Evolutionary conservation across 140 eudicot genomes (phyloP), one percentile per base, ranked within the genome.

Genomic region (Flaveria floridana): DNA sequence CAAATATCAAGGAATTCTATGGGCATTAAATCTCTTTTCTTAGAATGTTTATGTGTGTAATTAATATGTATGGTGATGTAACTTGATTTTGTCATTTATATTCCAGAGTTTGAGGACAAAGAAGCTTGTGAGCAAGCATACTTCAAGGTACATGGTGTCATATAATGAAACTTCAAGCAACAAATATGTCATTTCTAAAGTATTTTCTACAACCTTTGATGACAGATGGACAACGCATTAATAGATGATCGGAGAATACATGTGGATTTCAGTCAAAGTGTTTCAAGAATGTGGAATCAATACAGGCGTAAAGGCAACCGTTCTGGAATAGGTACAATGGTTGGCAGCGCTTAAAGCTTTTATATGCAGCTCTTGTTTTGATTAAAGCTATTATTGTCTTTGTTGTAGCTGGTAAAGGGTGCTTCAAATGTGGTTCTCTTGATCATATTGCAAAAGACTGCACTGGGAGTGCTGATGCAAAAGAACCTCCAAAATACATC

Each of bases 251-350:
- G 97, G 52, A 84, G 97, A 80, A 95, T 95, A 78, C 90, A 95
- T 68, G 99, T 95, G 55, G 99, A 95, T 79, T 95, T 95, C 76
- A 91, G 99, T 84, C 99, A 95, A 59, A 95, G 97, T 82, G 99
- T 95, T 79, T 84, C 99, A 59, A 95, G 85, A 73, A 26, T 95
- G 63, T 95, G 99, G 99, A 85, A 87, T 82, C 97, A 95, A 62
- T 89, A 82, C 80, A 85, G 90, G 70, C 90, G 92, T 81, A 89
- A 85, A 82, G 96, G 92, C 77, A 85, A 79, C 71, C 88, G 81
- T 66, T 79, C 46, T 53, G 88, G 87, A 78, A 78, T 72, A 58
- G 86, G 89, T 87, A 69, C 70, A 19, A 14, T 34, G 58, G 68
- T 63, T 70, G 65, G 55, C 4, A 30, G 46, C 67, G 14, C 57